A percentile compares a stretch with the other conserved stretches of the same genome.
These are phyloP conservation scores for Mycena metata DNA, from an alignment of 768 basidiomycete genomes.

Conservation along the genomic window DNA sequence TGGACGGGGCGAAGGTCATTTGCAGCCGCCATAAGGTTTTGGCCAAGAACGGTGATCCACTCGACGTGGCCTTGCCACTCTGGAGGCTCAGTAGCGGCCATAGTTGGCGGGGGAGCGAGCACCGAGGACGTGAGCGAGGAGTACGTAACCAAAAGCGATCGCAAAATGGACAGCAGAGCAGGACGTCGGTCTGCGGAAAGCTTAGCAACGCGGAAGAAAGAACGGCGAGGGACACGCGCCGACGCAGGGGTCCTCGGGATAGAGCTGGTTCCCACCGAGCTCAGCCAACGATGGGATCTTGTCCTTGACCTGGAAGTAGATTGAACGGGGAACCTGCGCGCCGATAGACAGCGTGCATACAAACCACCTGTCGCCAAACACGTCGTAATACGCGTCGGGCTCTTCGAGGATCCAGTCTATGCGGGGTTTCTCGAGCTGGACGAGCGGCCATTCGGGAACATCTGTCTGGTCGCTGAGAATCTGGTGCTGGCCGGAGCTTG, in stretches of 20 bases:
- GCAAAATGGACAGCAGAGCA: conserved; percentile 77
- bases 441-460: conserved; percentile 83
- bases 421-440: conserved; percentile 85
- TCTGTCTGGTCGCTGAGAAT: conserved; percentile 78
- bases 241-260: conserved; percentile 76
- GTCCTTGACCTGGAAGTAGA: conserved; percentile 76
- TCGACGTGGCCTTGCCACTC: conserved; percentile 84
- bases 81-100: conserved; percentile 60
- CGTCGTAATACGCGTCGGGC: conserved; percentile 76
- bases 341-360: conserved; percentile 60
- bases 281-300: conserved; percentile 86
- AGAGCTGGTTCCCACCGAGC: conserved; percentile 83
- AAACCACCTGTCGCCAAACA: conserved; percentile 93
- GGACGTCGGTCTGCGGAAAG: conserved; percentile 76
- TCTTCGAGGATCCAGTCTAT: conserved; percentile 94
- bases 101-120: conserved; percentile 72
- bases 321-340: conserved; percentile 30
- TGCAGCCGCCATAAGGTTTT: conserved; percentile 91
- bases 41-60: conserved; percentile 84
- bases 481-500: conserved; percentile 68
- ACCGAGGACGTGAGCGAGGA: conserved; percentile 80
- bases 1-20: conserved; percentile 93
- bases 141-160: conserved; percentile 84
- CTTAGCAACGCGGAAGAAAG: conserved; percentile 5
- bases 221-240: conserved; percentile 57